A percentile compares a stretch with the other conserved stretches of the same genome.
phyloP scores from a whole-genome alignment of 192 early-diverging fungal species.

The Coemansia sp. region DNA sequence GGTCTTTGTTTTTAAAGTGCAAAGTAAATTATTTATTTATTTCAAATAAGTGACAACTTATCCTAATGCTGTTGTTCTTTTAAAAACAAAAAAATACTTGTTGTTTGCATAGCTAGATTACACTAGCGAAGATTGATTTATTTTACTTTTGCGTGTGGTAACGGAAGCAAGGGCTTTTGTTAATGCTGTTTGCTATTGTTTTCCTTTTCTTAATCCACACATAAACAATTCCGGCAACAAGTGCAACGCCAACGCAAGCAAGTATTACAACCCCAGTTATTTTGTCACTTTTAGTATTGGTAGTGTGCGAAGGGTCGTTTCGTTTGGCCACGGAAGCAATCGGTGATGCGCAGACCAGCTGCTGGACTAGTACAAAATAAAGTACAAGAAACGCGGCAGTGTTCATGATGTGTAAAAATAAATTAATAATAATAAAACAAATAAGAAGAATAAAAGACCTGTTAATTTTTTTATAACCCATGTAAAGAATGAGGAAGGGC shows the following conservation, averaged over 20 bases:
- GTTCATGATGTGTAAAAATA: background rate
- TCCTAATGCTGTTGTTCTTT: too few species aligned
- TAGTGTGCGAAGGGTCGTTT: background rate
- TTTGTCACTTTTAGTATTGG: constrained; percentile 7
- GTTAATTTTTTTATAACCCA: too few species aligned
- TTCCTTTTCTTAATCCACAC: background rate
- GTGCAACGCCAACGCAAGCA: background rate
- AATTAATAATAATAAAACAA: background rate
- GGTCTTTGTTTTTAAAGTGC: too few species aligned
- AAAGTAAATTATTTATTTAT: too few species aligned
- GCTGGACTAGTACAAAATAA: background rate
- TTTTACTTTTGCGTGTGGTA: too few species aligned
- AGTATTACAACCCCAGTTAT: constrained; percentile 5
- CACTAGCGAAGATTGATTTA: too few species aligned
- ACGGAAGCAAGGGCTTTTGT: background rate
- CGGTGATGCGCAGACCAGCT: background rate
- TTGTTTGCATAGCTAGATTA: too few species aligned
- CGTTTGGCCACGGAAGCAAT: background rate
- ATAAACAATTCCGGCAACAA: background rate
- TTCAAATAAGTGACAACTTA: too few species aligned
- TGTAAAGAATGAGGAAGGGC: background rate
- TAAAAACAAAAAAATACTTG: too few species aligned
- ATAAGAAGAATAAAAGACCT: background rate
- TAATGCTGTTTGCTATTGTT: background rate
- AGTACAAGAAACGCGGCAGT: background rate